Base-by-base conservation (phyloP, 306 rosid species). In the Cucurbita argyrosperma region DNA sequence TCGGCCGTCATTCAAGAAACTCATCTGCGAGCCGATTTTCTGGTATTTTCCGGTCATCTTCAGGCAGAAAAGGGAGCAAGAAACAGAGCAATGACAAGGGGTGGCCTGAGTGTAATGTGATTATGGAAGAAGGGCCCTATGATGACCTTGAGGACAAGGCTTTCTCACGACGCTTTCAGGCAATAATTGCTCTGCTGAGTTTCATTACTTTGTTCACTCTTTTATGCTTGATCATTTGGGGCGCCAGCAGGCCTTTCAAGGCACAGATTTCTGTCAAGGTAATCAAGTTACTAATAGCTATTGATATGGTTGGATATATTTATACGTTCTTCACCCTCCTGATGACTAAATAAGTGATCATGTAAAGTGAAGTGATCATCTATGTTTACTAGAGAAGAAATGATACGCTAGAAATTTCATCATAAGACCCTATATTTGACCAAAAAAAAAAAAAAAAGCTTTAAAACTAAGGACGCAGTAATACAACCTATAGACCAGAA, bases 71-170 rank as follows among this genome's bases (percentile, higher is more conserved):
- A 83, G 89, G 88, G 4, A 12, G 83, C 19, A 62, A 88, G 68
- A 91, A 87, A 62, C 78, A 39, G 76, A 88, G 91, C 68, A 90
- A 87, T 66, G 99, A 94, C 65, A 91, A 94, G 78, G 97, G 96
- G 9, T 94, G 97, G 95, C 99, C 97, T n/a, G 97, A 91, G 85
- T 91, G 97, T 82, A 85, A 83, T n/a, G 97, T 91, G 56, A 94
- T 94, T 21, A 5, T 91, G 74, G 99, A 94, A 87, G 99, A 94
- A 82, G 97, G 97, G 1, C 69, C 89, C 46, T 94, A 91, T 75
- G 88, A 87, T 68, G 96, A 91, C 10, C 75, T 85, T n/a, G 73
- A 72, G 1, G 96, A 94, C 16, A 87, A 82, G 78, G 78, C 77
- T 8, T 79, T 86, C 18, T 82, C 95, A 0, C 83, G 97, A 54